Evolutionary conservation across 352 stramenopile species (phyloP), one percentile per base, ranked within the genome.

Genomic region (Pythium brassicae): DNA sequence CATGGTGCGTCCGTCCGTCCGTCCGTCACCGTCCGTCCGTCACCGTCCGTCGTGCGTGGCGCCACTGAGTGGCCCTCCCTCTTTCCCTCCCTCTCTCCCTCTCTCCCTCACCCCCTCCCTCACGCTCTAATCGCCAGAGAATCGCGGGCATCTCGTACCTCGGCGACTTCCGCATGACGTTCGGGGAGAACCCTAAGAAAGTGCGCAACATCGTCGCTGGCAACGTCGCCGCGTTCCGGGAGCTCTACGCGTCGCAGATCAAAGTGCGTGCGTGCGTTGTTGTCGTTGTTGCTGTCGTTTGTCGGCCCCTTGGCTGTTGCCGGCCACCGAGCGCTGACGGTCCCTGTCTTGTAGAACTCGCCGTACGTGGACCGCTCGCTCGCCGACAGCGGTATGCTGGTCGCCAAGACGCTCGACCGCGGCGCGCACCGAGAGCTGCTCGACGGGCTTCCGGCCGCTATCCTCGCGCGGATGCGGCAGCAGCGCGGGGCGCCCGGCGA

Each of bases 171-270:
- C 83, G 87, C 35, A 96, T 96, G 87, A 83, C 70, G 27, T 95
- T 96, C 59, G 86, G 86, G 9, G 87, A 96, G 63, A 96, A 96
- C 61, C 87, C 86, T 7, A 88, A 88, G 55, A 96, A 96, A 53
- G 87, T 96, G 23, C 80, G 83, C 58, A 96, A 96, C 60, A 96
- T 96, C 62, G 87, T 96, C 23, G 76, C 83, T n/a, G 78, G 83
- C 59, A 95, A 93, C 65, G 71, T 90, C 27, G 72, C 74, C 26
- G 72, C 65, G 8, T 96, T 96, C 56, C 68, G 69, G 40, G 53
- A 82, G 29, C 65, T 96, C 26, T 96, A 96, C 62, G 57, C 70
- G 11, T 66, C 70, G 52, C 84, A 89, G 43, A 82, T 96, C 53
- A 52, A 86, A 71, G 85, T 94, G 10, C 19, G 9, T 58, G 34